A percentile compares a stretch with the other conserved stretches of the same genome.
These are phyloP conservation scores for Rhododendron ferrugineum DNA, from an alignment of 148 eudicot genomes.

Conservation along the genomic window DNA sequence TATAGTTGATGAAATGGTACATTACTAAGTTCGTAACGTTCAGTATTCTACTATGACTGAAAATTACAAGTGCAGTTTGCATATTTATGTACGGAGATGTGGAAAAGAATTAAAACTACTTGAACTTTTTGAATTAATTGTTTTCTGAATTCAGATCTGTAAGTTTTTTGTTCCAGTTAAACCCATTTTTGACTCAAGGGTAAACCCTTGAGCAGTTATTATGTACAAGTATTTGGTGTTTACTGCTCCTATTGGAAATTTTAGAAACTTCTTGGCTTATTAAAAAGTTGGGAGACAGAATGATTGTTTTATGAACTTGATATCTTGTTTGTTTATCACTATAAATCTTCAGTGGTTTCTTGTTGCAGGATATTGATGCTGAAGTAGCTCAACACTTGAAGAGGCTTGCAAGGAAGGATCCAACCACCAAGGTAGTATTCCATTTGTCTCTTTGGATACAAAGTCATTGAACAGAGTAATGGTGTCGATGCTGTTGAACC, in stretches of 20 bases:
- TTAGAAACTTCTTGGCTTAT: background rate
- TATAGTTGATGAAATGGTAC: background rate
- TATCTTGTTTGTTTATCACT: background rate
- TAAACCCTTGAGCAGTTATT: background rate
- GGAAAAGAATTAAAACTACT: background rate
- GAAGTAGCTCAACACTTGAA: constrained; percentile 81
- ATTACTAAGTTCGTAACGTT: background rate
- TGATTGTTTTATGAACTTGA: background rate
- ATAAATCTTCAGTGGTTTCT: background rate
- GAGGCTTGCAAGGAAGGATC: constrained; percentile 90
- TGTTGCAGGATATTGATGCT: constrained; percentile 71
- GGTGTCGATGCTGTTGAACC: background rate
- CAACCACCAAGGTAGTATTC: constrained; percentile 67
- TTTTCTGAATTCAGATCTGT: background rate
- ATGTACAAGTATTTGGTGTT: background rate
- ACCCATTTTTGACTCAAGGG: background rate
- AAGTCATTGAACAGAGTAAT: background rate
- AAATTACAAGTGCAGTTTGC: background rate
- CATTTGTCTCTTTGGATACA: background rate
- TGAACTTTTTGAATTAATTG: background rate
- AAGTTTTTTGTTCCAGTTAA: background rate
- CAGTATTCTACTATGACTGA: background rate
- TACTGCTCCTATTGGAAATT: background rate
- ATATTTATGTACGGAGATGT: background rate
- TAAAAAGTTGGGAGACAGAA: background rate